A percentile compares a stretch with the other conserved stretches of the same genome.
Conservation (phyloP, 129 eudicot genomes). For the Oenanthe sinensis region DNA sequence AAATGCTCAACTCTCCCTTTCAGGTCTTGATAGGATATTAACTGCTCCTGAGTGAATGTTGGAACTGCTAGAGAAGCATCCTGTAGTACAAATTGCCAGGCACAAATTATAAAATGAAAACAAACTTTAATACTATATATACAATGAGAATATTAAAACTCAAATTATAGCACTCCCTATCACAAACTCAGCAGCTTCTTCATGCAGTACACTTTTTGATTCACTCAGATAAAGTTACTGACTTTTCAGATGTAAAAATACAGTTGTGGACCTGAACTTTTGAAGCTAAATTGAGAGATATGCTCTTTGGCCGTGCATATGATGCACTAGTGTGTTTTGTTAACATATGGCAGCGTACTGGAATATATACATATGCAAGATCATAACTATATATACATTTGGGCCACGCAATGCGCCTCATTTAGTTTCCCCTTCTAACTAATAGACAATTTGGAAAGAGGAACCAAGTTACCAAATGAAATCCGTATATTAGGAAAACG, state of each 20-base stretch:
- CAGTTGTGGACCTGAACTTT: background rate
- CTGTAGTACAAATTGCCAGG: slow-evolving; percentile 25
- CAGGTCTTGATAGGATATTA: slow-evolving; percentile 50
- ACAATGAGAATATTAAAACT: background rate
- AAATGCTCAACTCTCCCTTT: slow-evolving; percentile 41
- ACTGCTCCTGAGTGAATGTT: slow-evolving; percentile 34
- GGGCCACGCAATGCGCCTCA: background rate
- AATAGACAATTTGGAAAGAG: background rate
- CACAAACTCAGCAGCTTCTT: background rate
- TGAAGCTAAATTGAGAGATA: background rate
- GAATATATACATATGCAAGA: background rate
- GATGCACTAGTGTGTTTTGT: background rate
- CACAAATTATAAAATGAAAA: background rate
- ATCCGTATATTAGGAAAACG: background rate
- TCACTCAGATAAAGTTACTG: background rate
- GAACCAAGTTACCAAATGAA: background rate
- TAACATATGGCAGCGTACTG: background rate
- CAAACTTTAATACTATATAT: background rate
- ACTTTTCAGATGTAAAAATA: background rate
- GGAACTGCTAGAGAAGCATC: slow-evolving; percentile 28
- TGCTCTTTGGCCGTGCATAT: background rate
- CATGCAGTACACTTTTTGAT: background rate
- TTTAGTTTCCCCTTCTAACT: background rate
- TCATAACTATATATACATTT: no score
- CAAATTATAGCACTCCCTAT: background rate